Evolutionary conservation across 2,329 filamentous ascomycete species (phyloP), one percentile per base, ranked within the genome.

Genomic region (Fonsecaea pedrosoi): DNA sequence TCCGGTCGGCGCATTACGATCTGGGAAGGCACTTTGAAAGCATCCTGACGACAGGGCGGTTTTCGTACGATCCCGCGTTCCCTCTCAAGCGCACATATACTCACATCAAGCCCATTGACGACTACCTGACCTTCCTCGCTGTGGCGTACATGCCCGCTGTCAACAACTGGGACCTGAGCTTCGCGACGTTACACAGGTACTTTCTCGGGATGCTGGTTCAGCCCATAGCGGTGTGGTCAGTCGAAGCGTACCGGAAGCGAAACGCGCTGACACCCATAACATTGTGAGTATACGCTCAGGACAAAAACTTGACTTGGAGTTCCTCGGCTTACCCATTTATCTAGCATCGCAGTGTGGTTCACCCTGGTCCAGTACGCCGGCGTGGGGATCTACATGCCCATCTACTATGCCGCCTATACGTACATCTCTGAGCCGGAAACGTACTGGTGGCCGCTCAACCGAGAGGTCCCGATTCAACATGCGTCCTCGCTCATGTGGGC

Each of bases 121-220:
- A 62, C 60, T 54, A 54, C 35, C 9, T 62, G 10, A 50, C 53
- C 2, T 62, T 62, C 45, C 18, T 62, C 13, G 45, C 60, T 1
- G 60, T 35, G 7, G 60, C 50, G 35, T 62, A 62, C 25, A 62
- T 55, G 60, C 50, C 60, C 4, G 60, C 21, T 13, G n/a, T 62
- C 13, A 62, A 62, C n/a, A 55, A 62, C 50, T 62, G 60, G 60
- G 60, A 62, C 48, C 45, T 3, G 45, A 54, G 34, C 15, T 55
- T 62, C 18, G 32, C 45, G n/a, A 54, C 50, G 8, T 32, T 62
- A 10, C 60, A 54, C 2, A 54, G 1, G 48, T 62, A 62, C 38
- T 62, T 62, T 30, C 50, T 62, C 48, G 60, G 60, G 21, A 62
- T 55, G 32, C 60, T 62, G 12, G 35, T 62, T 30, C 60, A 62